Percentiles rank a stretch among this genome's conserved stretches.
phyloP scores from a whole-genome alignment of 2,329 filamentous ascomycete species.

The Grosmannia huntii region DNA sequence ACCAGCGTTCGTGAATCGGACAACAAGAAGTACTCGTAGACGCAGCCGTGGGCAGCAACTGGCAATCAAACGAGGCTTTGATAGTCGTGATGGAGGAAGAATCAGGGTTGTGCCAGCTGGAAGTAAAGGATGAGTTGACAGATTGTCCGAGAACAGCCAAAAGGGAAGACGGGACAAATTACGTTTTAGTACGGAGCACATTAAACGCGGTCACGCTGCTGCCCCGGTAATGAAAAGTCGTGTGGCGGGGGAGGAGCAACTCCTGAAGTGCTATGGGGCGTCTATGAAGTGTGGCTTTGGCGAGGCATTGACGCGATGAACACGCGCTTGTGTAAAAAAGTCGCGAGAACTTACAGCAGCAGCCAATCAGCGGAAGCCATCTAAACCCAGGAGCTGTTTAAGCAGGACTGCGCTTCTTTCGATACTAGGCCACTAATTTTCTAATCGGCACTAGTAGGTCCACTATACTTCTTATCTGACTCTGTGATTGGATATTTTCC shows the following conservation, averaged over 20 bases:
- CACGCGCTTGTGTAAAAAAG: constrained; percentile 4
- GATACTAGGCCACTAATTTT: not conserved
- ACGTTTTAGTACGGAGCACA: not conserved
- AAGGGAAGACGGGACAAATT: not conserved
- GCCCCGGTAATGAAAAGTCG: constrained; percentile 4
- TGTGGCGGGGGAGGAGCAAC: constrained; percentile 13
- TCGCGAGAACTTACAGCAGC: constrained; percentile 9
- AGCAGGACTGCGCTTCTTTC: not conserved
- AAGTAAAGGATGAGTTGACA: not conserved
- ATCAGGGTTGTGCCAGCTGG: not conserved
- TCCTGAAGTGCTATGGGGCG: not conserved
- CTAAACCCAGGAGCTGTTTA: not conserved
- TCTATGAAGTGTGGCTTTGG: constrained; percentile 4
- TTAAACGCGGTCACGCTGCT: constrained; percentile 5
- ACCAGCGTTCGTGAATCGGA: not conserved
- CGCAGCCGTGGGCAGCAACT: not conserved
- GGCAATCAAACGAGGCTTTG: not conserved
- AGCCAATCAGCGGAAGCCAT: constrained; percentile 5
- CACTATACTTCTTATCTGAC: constrained; percentile 1
- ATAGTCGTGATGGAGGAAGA: not conserved
- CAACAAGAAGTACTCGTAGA: not conserved
- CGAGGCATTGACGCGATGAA: constrained; percentile 9
- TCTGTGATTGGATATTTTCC: constrained; percentile 2
- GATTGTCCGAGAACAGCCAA: not conserved
- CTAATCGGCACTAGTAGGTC: not conserved